Evolutionary conservation across 2,329 filamentous ascomycete species (phyloP), one percentile per base, ranked within the genome.

Genomic region (Microascus cirrosus): DNA sequence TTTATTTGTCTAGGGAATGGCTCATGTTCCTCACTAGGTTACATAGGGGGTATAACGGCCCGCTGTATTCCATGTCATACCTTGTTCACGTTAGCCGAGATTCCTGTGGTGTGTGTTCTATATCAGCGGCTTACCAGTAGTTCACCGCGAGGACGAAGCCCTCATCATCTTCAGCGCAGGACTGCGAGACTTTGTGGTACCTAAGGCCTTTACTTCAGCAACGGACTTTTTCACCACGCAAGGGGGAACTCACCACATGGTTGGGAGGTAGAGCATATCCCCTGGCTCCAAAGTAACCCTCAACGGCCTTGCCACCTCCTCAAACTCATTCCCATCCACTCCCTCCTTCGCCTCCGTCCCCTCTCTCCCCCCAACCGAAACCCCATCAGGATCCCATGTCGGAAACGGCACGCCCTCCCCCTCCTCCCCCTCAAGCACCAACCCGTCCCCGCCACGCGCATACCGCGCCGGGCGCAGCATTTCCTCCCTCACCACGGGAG

Each of bases 161-260:
- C 61, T 91, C 87, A 0, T 81, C 85, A 58, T 88, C 86, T 1
- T 81, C 73, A 0, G 77, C 77, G 62, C 82, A 84, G 2, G 80
- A 84, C 67, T 94, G 89, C 7, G 81, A 83, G 4, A 94, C 89
- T 67, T 93, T 91, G 67, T 94, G 89, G 67, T 89, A 90, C 82
- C 82, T 82, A 53, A 24, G 11, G 36, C 22, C 24, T 24, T 42
- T 4, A 50, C 18, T 10, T 50, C 24, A 50, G 22, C 45, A 50
- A n/a, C n/a, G 7, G 6, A 5, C 20, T 50, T n/a, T 20, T 22
- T 7, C 45, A n/a, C 22, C 12, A 2, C n/a, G 45, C 15, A 15
- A 8, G 7, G 45, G 20, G 45, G 6, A 28, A 67, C 77, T 68
- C 61, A 88, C 89, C 89, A 94, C 77, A 92, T 81, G 6, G 87